Evolutionary conservation across 2,329 filamentous ascomycete species (phyloP), one percentile per base, ranked within the genome.

Genomic region (Didymella arachidicola): DNA sequence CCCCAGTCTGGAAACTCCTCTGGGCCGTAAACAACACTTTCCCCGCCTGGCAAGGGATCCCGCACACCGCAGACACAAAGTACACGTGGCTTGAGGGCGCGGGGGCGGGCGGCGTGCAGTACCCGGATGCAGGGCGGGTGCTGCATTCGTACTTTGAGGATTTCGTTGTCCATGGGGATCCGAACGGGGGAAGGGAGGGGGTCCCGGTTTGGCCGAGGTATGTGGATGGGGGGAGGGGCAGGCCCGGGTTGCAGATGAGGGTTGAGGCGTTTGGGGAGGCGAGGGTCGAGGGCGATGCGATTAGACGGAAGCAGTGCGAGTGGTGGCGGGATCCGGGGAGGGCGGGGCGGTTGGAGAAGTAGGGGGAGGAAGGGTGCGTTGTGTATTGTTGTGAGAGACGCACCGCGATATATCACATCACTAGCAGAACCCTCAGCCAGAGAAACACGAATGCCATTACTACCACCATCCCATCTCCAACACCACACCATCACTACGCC

Each of bases 21-120:
- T 71, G 65, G 30, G 57, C 63, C 1, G 61, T 62, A 12, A 69
- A 69, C 59, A 71, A 71, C 45, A 65, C 65, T 0, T 69, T 66
- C 34, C 66, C 69, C 0, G 39, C 53, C 0, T 71, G 66, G 66
- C 56, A 60, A 30, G 65, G 68, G 1, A 67, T 71, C 11, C 66
- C 69, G 2, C 69, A 72, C 11, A 69, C 68, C 0, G 58, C 67
- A 0, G 68, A 72, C 25, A 66, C 64, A 49, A 84, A 53, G 81
- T 84, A 25, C 78, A 79, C n/a, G 0, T 71, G 67, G 67, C 80
- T 79, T 27, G 82, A 82, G 60, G 86, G 84, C 0, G 64, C 84
- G 38, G 77, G 88, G 51, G 75, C 75, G 69, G 57, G 61, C 2
- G 69, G 68, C 7, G 62, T 68, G 0, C 68, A 73, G 81, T 80